Evolutionary conservation across 2,329 filamentous ascomycete species (phyloP).

Genomic region (Aurifilum marmelostoma): DNA sequence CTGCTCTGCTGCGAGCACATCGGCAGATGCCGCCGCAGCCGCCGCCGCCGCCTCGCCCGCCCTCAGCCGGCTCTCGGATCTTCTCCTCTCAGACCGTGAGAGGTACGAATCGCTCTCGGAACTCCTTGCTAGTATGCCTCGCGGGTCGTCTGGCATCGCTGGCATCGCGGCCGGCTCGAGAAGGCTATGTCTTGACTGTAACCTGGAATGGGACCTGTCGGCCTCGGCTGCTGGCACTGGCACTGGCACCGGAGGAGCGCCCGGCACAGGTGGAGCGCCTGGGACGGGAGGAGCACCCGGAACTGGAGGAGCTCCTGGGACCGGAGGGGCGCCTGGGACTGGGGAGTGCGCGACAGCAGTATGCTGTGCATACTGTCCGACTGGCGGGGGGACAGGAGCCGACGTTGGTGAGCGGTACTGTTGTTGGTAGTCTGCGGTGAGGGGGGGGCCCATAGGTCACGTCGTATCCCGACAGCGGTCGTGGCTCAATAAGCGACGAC

Average conservation of each 20-base stretch:
- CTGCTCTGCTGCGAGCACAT: slow-evolving; percentile 52
- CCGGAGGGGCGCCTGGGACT: slow-evolving; percentile 16
- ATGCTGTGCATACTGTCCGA: slow-evolving; percentile 21
- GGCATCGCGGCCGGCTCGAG: slow-evolving; percentile 52
- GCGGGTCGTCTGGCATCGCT: slow-evolving; percentile 56
- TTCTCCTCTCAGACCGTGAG: slow-evolving; percentile 47
- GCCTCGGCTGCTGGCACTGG: slow-evolving; percentile 23
- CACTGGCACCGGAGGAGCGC: neutral
- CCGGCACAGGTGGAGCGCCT: slow-evolving; percentile 20
- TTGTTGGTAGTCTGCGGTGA: slow-evolving; percentile 37
- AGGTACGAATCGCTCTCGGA: slow-evolving; percentile 50
- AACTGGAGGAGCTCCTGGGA: slow-evolving; percentile 21
- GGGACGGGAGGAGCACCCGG: slow-evolving; percentile 20
- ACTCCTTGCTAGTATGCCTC: slow-evolving; percentile 45
- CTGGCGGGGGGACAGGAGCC: slow-evolving; percentile 27
- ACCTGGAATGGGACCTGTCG: slow-evolving; percentile 37
- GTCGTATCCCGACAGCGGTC: slow-evolving; percentile 28
- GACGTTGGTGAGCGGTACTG: slow-evolving; percentile 37
- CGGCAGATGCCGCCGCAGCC: slow-evolving; percentile 52
- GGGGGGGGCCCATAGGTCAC: slow-evolving; percentile 33
- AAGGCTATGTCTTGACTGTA: slow-evolving; percentile 46
- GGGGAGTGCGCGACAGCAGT: slow-evolving; percentile 19
- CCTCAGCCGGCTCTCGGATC: slow-evolving; percentile 51
- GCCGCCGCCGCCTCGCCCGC: slow-evolving; percentile 52
- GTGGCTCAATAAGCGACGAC: slow-evolving; percentile 32